Conservation (phyloP, 2,329 filamentous ascomycete species). For the Dactylella cylindrospora region DNA sequence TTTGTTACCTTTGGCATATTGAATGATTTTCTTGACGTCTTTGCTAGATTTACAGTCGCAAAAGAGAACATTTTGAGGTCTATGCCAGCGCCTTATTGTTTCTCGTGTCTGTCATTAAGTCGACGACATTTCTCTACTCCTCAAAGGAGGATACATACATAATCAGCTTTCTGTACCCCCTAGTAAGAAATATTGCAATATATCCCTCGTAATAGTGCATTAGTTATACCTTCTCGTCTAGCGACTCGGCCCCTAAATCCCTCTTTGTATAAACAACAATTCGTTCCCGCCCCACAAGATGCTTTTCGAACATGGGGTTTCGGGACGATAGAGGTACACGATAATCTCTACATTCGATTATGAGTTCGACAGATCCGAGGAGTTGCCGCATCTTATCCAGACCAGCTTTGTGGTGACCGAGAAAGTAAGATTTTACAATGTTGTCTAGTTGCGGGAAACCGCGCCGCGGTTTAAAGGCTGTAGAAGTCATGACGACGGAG, state of each 20-base stretch:
- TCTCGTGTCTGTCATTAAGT: slow-evolving; percentile 54
- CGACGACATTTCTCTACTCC: slow-evolving; percentile 24
- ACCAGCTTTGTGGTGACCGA: slow-evolving; percentile 86
- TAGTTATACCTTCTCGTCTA: slow-evolving; percentile 49
- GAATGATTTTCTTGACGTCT: slow-evolving; percentile 54
- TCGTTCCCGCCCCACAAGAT: slow-evolving; percentile 70
- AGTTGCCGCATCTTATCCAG: slow-evolving; percentile 78
- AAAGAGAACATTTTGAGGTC: slow-evolving; percentile 59
- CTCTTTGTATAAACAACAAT: slow-evolving; percentile 89
- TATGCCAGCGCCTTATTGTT: slow-evolving; percentile 60
- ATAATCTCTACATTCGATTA: slow-evolving; percentile 93
- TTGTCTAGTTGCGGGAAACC: slow-evolving; percentile 71
- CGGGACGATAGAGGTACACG: slow-evolving; percentile 84
- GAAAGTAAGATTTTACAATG: slow-evolving; percentile 85
- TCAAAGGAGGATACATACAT: slow-evolving; percentile 42
- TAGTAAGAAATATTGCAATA: slow-evolving; percentile 29
- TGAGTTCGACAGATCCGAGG: slow-evolving; percentile 77
- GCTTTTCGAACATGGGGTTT: slow-evolving; percentile 84
- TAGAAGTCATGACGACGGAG: slow-evolving; percentile 36
- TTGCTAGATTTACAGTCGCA: slow-evolving; percentile 56
- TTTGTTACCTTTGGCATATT: slow-evolving; percentile 45
- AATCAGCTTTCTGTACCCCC: slow-evolving; percentile 50
- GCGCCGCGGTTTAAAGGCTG: slow-evolving; percentile 70
- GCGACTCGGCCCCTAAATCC: slow-evolving; percentile 63
- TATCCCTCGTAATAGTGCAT: background rate